These are phyloP conservation scores for Astraeus odoratus DNA, from an alignment of 768 basidiomycete species.

Conservation along the genomic window DNA sequence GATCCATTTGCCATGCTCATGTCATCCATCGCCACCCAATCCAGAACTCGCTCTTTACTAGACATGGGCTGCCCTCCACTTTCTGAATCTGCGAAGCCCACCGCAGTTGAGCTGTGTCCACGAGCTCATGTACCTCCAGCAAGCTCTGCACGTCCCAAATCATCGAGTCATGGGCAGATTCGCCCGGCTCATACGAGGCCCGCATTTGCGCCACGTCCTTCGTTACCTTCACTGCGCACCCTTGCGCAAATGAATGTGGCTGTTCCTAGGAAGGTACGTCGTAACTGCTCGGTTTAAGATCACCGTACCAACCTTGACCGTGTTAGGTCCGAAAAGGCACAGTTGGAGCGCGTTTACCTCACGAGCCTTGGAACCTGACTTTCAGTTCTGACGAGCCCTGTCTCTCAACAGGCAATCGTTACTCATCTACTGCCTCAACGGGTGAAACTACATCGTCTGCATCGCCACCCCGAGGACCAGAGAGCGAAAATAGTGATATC, in stretches of 20 bases:
- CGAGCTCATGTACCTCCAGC: constrained; percentile 5
- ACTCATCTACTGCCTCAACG: neutral
- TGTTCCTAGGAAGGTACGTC: constrained; percentile 32
- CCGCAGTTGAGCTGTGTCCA: constrained; percentile 12
- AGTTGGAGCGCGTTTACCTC: constrained; percentile 35
- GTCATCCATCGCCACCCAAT: constrained; percentile 19
- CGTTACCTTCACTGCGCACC: constrained; percentile 35
- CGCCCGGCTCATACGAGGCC: constrained; percentile 37
- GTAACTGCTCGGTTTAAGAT: neutral
- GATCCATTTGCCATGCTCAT: constrained; percentile 67
- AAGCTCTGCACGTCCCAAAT: constrained; percentile 23
- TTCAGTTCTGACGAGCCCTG: constrained; percentile 10
- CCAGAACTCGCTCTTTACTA: constrained; percentile 1
- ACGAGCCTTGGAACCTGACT: constrained; percentile 35
- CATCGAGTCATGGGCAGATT: constrained; percentile 27
- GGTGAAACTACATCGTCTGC: neutral
- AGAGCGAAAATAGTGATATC: neutral
- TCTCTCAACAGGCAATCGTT: constrained; percentile 1
- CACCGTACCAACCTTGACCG: neutral
- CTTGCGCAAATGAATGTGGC: constrained; percentile 31
- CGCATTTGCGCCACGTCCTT: constrained; percentile 35
- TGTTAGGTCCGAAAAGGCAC: constrained; percentile 34
- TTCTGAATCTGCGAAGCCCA: constrained; percentile 7
- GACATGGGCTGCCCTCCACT: constrained; percentile 4
- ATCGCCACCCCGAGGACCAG: neutral